phyloP scores from a whole-genome alignment of 148 eudicot genomes.

The Rhododendron ferrugineum region DNA sequence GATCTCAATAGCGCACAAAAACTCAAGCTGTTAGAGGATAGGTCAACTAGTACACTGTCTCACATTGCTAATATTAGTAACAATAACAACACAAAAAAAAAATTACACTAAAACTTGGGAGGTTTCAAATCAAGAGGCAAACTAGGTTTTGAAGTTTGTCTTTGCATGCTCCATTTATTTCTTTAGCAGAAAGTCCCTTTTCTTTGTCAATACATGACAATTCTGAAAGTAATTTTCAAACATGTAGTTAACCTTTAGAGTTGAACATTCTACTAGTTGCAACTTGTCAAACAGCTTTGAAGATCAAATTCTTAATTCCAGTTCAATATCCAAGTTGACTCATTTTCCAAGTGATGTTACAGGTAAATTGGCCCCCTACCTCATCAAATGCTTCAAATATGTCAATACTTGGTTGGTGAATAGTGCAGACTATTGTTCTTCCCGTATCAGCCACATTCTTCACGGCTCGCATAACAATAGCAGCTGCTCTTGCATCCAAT shows the following conservation, averaged over 20 bases:
- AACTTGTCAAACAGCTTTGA: not conserved
- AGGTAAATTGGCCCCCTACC: conserved; percentile 28
- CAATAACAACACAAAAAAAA: not conserved
- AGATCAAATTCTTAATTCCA: not conserved
- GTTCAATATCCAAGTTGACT: not conserved
- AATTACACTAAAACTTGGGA: not conserved
- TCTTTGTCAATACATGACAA: not conserved
- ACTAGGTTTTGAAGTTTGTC: not conserved
- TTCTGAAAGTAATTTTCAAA: not conserved
- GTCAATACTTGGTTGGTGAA: conserved; percentile 88
- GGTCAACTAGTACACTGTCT: not conserved
- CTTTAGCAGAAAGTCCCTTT: not conserved
- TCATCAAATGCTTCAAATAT: conserved; percentile 90
- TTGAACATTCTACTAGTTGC: not conserved
- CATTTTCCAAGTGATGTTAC: not conserved
- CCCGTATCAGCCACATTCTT: conserved; percentile 68
- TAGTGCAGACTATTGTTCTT: conserved; percentile 87
- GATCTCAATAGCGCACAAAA: not conserved
- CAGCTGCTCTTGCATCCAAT: conserved; percentile 83
- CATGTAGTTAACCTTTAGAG: not conserved
- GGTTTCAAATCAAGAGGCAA: not conserved
- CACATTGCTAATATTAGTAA: not conserved
- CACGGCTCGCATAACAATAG: conserved; percentile 77
- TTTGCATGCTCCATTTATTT: not conserved
- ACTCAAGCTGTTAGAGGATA: not conserved